A percentile compares a stretch with the other conserved stretches of the same genome.
Conservation (phyloP, 2,329 filamentous ascomycete genomes). For the Hypomyces perniciosus region DNA sequence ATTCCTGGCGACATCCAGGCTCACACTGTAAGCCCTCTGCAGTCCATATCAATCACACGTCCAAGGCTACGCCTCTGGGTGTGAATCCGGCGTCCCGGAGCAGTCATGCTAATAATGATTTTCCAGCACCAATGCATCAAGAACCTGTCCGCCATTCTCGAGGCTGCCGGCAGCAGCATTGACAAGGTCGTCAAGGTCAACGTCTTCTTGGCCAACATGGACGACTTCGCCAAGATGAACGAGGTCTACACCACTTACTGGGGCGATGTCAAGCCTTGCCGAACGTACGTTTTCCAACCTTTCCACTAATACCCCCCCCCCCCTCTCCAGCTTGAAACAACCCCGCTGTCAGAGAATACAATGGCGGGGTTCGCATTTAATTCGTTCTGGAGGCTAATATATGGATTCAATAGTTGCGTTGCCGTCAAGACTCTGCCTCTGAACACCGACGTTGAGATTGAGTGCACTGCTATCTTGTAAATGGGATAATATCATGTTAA, state of each 20-base stretch:
- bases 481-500: neutral
- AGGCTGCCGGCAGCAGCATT: slow-evolving; percentile 60
- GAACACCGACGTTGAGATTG: slow-evolving; percentile 29
- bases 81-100: too few relatives aligned
- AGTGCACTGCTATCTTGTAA: slow-evolving; percentile 28
- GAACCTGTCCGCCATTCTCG: slow-evolving; percentile 64
- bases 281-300: slow-evolving; percentile 29
- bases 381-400: neutral
- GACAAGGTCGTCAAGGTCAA: slow-evolving; percentile 65
- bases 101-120: neutral
- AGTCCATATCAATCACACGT: neutral
- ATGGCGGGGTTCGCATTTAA: slow-evolving; percentile 2
- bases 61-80: too few relatives aligned
- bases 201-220: slow-evolving; percentile 69
- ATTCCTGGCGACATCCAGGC: slow-evolving; percentile 59
- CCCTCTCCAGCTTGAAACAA: neutral
- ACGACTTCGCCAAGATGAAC: slow-evolving; percentile 70
- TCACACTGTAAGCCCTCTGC: slow-evolving; percentile 44
- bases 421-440: slow-evolving; percentile 30
- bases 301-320: neutral
- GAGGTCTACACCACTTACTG: slow-evolving; percentile 67
- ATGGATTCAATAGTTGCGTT: slow-evolving; percentile 23
- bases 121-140: slow-evolving; percentile 56
- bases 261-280: slow-evolving; percentile 40
- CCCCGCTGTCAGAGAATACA: slow-evolving; percentile 10